Conservation (phyloP, 2,329 filamentous ascomycete species). For the Penicillium oxalicum region DNA sequence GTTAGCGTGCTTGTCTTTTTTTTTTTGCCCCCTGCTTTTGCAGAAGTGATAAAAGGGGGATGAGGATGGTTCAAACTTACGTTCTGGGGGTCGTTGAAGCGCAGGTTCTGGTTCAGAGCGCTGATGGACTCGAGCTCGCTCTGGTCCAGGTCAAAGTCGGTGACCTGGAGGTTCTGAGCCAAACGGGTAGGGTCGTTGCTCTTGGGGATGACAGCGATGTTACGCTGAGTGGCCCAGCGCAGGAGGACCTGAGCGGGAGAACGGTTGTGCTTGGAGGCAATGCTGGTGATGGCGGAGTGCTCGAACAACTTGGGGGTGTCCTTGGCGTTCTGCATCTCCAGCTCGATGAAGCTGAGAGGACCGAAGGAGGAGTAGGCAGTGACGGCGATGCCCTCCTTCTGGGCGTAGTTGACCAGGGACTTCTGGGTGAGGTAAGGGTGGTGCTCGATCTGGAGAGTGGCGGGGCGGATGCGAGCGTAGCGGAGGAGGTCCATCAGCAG, state of each 20-base stretch:
- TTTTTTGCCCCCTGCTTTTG: not conserved
- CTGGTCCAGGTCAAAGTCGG: slow-evolving; percentile 59
- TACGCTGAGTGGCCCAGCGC: slow-evolving; percentile 79
- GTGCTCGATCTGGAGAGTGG: slow-evolving; percentile 81
- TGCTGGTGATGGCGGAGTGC: slow-evolving; percentile 56
- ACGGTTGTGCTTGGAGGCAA: slow-evolving; percentile 66
- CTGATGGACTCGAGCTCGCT: slow-evolving; percentile 63
- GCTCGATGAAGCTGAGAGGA: slow-evolving; percentile 70
- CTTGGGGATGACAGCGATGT: slow-evolving; percentile 78
- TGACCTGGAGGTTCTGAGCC: slow-evolving; percentile 51
- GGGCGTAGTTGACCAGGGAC: slow-evolving; percentile 62
- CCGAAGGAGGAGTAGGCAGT: slow-evolving; percentile 84
- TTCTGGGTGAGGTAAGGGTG: slow-evolving; percentile 80
- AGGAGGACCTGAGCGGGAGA: slow-evolving; percentile 75
- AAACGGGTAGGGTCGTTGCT: slow-evolving; percentile 50
- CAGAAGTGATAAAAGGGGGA: too few species aligned
- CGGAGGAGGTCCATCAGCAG: slow-evolving; percentile 73
- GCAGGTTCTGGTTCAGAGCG: slow-evolving; percentile 58
- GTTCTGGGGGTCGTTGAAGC: slow-evolving; percentile 71
- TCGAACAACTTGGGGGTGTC: slow-evolving; percentile 65
- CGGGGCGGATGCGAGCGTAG: slow-evolving; percentile 67
- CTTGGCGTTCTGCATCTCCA: slow-evolving; percentile 63
- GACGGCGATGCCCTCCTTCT: slow-evolving; percentile 64
- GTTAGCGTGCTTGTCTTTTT: not conserved
- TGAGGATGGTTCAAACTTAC: slow-evolving; percentile 43